Conservation (phyloP, 148 eudicot genomes). For the Gaultheria prostrata region DNA sequence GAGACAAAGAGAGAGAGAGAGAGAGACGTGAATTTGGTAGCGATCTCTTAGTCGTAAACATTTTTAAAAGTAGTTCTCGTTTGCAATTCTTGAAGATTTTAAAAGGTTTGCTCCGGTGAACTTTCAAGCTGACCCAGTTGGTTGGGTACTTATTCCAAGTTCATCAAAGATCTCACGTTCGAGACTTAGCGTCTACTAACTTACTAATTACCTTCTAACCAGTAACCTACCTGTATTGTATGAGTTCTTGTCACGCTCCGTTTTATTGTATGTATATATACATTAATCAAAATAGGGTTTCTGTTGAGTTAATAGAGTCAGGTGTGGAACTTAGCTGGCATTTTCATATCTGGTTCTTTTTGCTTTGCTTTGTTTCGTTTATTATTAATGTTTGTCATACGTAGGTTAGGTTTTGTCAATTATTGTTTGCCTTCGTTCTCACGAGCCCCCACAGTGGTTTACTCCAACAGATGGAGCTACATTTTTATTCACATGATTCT, state of each 20-base stretch:
- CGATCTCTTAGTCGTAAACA: not conserved
- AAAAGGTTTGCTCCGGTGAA: not conserved
- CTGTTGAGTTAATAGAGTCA: not conserved
- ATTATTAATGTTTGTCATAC: not conserved
- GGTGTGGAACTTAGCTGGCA: not conserved
- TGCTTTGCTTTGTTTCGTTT: not conserved
- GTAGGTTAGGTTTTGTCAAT: not conserved
- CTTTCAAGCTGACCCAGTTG: no score
- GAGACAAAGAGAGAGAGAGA: no score
- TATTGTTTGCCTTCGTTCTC: not conserved
- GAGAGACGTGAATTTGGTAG: not conserved
- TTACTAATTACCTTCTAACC: no score
- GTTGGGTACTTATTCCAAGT: no score
- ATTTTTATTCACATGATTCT: not conserved
- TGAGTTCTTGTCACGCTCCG: no score
- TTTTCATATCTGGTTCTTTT: not conserved
- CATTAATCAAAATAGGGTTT: not conserved
- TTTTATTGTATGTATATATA: no score
- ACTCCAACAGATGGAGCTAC: not conserved
- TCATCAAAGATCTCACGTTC: no score
- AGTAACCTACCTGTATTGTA: no score
- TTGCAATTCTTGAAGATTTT: not conserved
- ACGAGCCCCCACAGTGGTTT: constrained; percentile 1
- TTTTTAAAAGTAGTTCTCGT: not conserved
- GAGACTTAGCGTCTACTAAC: no score